Base-by-base conservation (phyloP, 2,329 filamentous ascomycete species). In the Exophiala viscosa region DNA sequence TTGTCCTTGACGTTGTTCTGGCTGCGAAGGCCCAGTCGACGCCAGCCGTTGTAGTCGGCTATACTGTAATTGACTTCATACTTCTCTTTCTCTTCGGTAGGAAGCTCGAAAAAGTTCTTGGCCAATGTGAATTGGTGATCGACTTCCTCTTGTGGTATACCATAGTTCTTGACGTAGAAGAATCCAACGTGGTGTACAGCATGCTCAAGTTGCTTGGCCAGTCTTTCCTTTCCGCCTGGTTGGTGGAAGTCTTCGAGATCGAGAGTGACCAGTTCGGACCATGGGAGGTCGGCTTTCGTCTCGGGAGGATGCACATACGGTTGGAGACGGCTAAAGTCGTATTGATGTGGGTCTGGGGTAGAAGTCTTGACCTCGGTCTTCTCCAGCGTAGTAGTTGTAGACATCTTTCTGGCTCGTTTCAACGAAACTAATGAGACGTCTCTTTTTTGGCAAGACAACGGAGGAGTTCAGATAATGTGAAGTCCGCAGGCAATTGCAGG, bases 91-190 rank as follows among this genome's bases (percentile, higher is more conserved):
- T 85, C 80, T 10, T 80, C 76, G 1, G 44, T 69, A 0, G 81
- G 70, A 0, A 84, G 69, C 10, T 76, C 64, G 63, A 83, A 83
- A 57, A 84, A 73, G 33, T 76, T 69, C 55, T 79, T 78, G 1
- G 75, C 81, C 5, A 85, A 74, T 3, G 80, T 78, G 59, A 82
- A 84, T 59, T 85, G 82, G 0, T 71, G 68, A 57, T 84, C 75
- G 2, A 85, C 73, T 63, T 81, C 67, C 33, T 80, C 77, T 62
- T 82, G 77, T 0, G 68, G 69, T 1, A 85, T 68, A 13, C 80
- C 80, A 55, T 78, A 82, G 66, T 84, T 82, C 57, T 74, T 77
- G 23, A 84, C 76, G 57, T 84, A 84, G 69, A 84, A 84, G 69
- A 84, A 80, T 0, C 80, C 78, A 38, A 74, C 69, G 31, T 72